Percentiles rank a stretch among this genome's conserved stretches.
phyloP scores from a whole-genome alignment of 2,329 filamentous ascomycete species.

The Scytalidium sp. region DNA sequence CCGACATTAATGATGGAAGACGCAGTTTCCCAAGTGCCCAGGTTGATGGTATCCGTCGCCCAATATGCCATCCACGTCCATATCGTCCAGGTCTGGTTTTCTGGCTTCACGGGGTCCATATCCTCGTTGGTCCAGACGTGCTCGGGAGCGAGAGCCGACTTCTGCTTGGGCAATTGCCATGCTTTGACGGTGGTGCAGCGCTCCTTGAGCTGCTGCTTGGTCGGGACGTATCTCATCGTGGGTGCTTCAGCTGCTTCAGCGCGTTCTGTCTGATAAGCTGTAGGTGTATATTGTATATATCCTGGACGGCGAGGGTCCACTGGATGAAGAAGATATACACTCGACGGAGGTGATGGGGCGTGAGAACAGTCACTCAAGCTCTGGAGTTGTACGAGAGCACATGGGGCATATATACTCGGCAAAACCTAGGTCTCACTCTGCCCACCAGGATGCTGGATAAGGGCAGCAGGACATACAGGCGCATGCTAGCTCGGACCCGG shows the following conservation, averaged over 20 bases:
- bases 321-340: too few species aligned
- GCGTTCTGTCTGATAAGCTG: too few species aligned
- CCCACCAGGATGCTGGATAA: too few species aligned
- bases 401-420: too few species aligned
- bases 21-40: conserved; percentile 50
- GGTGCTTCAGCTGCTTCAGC: neutral
- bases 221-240: conserved; percentile 30
- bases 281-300: too few species aligned
- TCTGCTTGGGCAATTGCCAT: conserved; percentile 47
- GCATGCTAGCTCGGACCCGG: neutral
- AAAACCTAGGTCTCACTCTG: too few species aligned
- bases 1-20: conserved; percentile 47
- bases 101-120: conserved; percentile 27
- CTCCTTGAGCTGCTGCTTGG: conserved; percentile 32
- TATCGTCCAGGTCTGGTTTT: conserved; percentile 27
- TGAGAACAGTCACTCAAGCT: too few species aligned
- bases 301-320: too few species aligned
- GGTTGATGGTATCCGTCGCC: conserved; percentile 36
- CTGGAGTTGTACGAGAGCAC: too few species aligned
- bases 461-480: neutral
- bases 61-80: conserved; percentile 39
- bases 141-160: conserved; percentile 41
- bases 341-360: too few species aligned
- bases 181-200: conserved; percentile 37
- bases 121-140: conserved; percentile 39